phyloP scores from a whole-genome alignment of 768 basidiomycete genomes.

The Tubosaeta sp. region DNA sequence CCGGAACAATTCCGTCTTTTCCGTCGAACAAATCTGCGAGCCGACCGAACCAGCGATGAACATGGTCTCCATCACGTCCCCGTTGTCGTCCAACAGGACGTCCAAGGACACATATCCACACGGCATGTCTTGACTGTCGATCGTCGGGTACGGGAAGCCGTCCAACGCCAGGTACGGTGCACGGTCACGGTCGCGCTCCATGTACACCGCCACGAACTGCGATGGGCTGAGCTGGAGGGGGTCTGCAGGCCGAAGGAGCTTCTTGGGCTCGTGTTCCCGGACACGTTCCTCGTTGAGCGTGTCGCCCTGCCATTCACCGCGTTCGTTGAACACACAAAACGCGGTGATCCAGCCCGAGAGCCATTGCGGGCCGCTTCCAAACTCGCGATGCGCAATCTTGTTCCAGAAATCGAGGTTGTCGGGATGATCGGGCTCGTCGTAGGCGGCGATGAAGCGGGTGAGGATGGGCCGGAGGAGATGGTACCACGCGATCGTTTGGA shows the following conservation, averaged over 20 bases:
- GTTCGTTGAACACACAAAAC: constrained; percentile 33
- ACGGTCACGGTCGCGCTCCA: constrained; percentile 11
- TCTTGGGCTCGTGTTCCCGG: constrained; percentile 28
- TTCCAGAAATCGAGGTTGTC: constrained; percentile 38
- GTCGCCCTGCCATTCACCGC: constrained; percentile 31
- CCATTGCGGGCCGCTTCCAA: constrained; percentile 27
- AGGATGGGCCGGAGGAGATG: constrained; percentile 39
- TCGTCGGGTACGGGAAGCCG: constrained; percentile 27
- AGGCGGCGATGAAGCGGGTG: constrained; percentile 33
- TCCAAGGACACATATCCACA: constrained; percentile 27
- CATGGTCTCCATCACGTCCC: constrained; percentile 20
- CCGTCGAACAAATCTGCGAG: constrained; percentile 27
- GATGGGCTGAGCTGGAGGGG: constrained; percentile 22
- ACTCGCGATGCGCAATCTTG: constrained; percentile 27
- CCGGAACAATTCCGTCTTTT: constrained; percentile 26
- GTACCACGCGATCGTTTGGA: constrained; percentile 35
- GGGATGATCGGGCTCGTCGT: constrained; percentile 27
- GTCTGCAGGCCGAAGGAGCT: constrained; percentile 28
- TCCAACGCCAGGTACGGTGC: constrained; percentile 22
- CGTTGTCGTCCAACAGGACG: constrained; percentile 28
- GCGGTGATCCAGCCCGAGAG: constrained; percentile 40
- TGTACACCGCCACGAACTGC: constrained; percentile 27
- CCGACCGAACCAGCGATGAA: constrained; percentile 31
- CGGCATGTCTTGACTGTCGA: constrained; percentile 27
- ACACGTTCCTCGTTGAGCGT: constrained; percentile 27